A percentile compares a stretch with the other conserved stretches of the same genome.
phyloP scores from a whole-genome alignment of 2,329 filamentous ascomycete species.

The Metarhizium album region DNA sequence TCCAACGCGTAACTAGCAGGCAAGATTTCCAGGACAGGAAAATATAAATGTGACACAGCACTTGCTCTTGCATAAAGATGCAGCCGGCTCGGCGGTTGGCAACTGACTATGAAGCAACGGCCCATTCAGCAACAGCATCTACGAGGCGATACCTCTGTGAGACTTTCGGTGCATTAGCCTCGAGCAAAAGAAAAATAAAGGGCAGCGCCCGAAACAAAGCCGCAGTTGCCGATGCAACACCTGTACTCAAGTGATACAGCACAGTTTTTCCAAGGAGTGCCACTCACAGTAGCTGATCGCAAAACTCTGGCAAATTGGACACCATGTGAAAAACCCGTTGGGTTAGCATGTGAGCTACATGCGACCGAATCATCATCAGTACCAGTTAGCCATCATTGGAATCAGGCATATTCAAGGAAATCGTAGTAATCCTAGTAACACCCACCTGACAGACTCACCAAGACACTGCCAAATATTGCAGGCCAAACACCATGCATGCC shows the following conservation, averaged over 20 bases:
- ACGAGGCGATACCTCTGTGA: not conserved
- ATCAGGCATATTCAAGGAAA: not conserved
- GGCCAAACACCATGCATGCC: not conserved
- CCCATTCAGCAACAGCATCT: not conserved
- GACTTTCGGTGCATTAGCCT: not conserved
- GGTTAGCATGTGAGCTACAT: not conserved
- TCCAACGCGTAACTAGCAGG: slow-evolving; percentile 4
- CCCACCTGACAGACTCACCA: not conserved
- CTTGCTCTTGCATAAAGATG: slow-evolving; percentile 1
- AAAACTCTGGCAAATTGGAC: not conserved
- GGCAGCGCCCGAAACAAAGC: not conserved
- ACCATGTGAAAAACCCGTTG: not conserved
- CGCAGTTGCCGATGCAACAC: not conserved
- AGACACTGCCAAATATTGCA: not conserved
- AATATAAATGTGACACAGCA: no score
- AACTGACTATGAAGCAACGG: slow-evolving; percentile 2
- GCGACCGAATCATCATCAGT: not conserved
- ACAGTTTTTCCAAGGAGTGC: not conserved
- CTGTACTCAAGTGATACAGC: not conserved
- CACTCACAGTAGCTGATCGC: not conserved
- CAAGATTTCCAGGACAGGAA: not conserved
- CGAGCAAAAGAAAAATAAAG: not conserved
- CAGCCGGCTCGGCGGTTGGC: slow-evolving; percentile 11
- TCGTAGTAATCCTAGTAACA: not conserved
- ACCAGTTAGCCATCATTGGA: not conserved